These are phyloP conservation scores for Solidago caesia DNA, from an alignment of 129 eudicot species.

Conservation along the genomic window DNA sequence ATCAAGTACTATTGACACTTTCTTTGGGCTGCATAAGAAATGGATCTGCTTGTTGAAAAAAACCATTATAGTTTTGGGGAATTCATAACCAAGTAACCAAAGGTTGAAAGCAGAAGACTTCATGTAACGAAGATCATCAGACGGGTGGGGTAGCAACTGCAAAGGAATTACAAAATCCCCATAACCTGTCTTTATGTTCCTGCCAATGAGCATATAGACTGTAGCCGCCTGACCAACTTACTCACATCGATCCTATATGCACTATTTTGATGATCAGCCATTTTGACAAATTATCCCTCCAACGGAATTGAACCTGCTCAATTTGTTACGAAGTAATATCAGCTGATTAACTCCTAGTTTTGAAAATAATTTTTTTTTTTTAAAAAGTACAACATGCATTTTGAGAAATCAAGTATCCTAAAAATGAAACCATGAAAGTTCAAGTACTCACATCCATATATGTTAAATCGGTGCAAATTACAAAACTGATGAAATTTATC, in stretches of 20 bases:
- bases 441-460: too few species aligned
- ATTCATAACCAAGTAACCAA: slow-evolving; percentile 68
- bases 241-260: slow-evolving; percentile 43
- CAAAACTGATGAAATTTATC: too few species aligned
- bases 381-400: too few species aligned
- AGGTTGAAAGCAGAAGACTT: slow-evolving; percentile 64
- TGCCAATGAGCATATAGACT: slow-evolving; percentile 50
- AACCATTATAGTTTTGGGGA: slow-evolving; percentile 71
- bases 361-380: too few species aligned
- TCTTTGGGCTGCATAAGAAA: slow-evolving; percentile 65
- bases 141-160: slow-evolving; percentile 64
- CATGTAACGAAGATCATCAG: slow-evolving; percentile 55
- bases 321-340: too few species aligned
- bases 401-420: too few species aligned
- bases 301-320: too few species aligned
- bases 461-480: too few species aligned
- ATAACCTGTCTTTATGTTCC: slow-evolving; percentile 41
- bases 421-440: too few species aligned
- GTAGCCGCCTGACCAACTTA: slow-evolving; percentile 35
- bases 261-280: slow-evolving; percentile 18
- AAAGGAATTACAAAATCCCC: slow-evolving; percentile 50
- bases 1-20: slow-evolving; percentile 41
- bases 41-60: slow-evolving; percentile 57
- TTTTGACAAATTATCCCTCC: not conserved
- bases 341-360: too few species aligned